Conservation (phyloP, 2,329 filamentous ascomycete genomes). For the Colletotrichum ledebouriae region DNA sequence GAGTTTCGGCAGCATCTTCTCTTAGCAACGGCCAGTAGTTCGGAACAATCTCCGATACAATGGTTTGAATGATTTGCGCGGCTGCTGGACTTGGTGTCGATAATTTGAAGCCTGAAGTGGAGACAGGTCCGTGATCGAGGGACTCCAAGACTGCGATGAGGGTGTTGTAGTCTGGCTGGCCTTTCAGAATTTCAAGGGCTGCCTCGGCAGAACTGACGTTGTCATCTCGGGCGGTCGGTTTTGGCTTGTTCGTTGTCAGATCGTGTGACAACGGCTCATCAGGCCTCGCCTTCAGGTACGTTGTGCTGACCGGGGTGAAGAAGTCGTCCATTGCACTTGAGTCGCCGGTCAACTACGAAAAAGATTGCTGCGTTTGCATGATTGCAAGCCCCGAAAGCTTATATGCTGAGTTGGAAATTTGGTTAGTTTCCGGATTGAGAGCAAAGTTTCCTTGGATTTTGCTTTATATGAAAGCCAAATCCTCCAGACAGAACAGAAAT, state of each 20-base stretch:
- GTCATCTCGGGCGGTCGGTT: constrained; percentile 15
- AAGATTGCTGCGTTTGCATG: constrained; percentile 3
- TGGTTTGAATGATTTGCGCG: constrained; percentile 79
- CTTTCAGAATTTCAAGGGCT: constrained; percentile 70
- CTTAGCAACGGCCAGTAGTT: constrained; percentile 83
- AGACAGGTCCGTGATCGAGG: constrained; percentile 54
- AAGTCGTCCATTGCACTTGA: constrained; percentile 65
- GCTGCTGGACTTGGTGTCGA: constrained; percentile 74
- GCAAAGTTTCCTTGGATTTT: too few species aligned
- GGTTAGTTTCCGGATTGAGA: background rate
- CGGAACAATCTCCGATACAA: constrained; percentile 81
- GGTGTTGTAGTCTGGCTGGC: constrained; percentile 71
- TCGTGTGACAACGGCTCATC: constrained; percentile 56
- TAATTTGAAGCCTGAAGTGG: constrained; percentile 64
- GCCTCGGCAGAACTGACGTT: constrained; percentile 57
- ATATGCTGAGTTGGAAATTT: background rate
- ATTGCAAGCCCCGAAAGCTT: background rate
- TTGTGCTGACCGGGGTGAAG: constrained; percentile 67
- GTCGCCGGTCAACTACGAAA: background rate
- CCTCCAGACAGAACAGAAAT: background rate
- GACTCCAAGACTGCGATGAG: constrained; percentile 67
- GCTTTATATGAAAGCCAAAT: too few species aligned
- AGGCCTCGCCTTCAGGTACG: constrained; percentile 58
- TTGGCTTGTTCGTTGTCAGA: constrained; percentile 47
- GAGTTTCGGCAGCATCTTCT: constrained; percentile 53